phyloP scores from a whole-genome alignment of 768 basidiomycete genomes.

The Amanita inopinata region DNA sequence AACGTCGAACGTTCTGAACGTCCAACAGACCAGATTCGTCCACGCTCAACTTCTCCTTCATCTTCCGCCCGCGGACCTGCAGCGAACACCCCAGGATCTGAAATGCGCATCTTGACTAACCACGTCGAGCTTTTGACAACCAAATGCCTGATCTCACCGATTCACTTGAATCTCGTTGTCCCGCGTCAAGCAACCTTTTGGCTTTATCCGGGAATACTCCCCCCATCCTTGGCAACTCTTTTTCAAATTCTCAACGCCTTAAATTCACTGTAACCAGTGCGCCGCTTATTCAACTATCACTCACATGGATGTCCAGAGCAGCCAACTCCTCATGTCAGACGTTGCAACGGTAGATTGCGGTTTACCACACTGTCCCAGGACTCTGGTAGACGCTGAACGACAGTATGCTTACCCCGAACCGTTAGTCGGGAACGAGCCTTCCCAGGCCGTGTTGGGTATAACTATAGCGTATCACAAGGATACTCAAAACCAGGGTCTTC shows the following conservation, averaged over 20 bases:
- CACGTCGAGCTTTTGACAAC: constrained; percentile 1
- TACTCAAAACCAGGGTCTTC: neutral
- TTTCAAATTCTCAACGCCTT: neutral
- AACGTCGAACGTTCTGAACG: too few species aligned
- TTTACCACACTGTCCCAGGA: too few species aligned
- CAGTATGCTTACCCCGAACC: too few species aligned
- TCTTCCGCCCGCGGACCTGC: constrained; percentile 5
- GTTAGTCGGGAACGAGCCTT: too few species aligned
- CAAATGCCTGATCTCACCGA: constrained; percentile 5
- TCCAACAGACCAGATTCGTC: too few species aligned
- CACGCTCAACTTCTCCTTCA: neutral
- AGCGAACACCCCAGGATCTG: neutral
- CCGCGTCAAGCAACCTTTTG: constrained; percentile 1
- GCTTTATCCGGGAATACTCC: neutral
- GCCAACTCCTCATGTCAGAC: too few species aligned
- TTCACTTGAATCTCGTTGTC: neutral
- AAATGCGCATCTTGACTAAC: constrained; percentile 5
- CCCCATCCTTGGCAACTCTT: neutral
- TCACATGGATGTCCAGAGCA: too few species aligned
- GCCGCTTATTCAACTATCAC: too few species aligned
- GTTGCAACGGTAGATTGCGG: too few species aligned
- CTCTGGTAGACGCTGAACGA: too few species aligned
- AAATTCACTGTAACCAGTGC: neutral
- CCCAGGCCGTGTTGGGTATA: too few species aligned
- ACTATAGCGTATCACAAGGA: too few species aligned